These are phyloP conservation scores for Pelargonium exstipulatum DNA, from an alignment of 441 rosid species.

Conservation along the genomic window DNA sequence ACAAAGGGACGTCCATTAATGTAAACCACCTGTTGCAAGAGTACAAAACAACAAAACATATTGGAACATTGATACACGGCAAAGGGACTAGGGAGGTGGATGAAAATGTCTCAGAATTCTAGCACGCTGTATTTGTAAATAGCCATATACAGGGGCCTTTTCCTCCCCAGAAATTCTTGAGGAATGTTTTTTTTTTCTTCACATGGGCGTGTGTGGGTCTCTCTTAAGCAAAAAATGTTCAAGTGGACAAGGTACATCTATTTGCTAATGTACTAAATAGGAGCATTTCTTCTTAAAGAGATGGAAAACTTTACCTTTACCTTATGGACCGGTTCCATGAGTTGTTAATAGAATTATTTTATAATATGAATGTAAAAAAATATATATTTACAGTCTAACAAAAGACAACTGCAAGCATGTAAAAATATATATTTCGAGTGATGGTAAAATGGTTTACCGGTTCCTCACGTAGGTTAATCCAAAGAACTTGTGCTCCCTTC, in stretches of 20 bases:
- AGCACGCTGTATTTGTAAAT: neutral
- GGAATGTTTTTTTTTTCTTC: neutral
- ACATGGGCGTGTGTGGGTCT: neutral
- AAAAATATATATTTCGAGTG: neutral
- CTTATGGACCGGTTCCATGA: too few relatives aligned
- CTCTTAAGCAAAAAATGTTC: neutral
- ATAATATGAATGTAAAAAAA: too few relatives aligned
- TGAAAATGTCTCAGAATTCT: neutral
- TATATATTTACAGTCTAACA: neutral
- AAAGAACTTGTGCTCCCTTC: constrained; percentile 55
- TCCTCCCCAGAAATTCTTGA: neutral
- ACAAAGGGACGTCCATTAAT: constrained; percentile 96
- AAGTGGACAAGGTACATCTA: neutral
- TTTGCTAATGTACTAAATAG: too few relatives aligned
- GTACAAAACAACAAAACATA: constrained; percentile 3
- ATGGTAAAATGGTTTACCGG: constrained; percentile 46
- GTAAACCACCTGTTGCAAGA: constrained; percentile 70
- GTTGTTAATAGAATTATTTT: too few relatives aligned
- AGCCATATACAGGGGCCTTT: neutral
- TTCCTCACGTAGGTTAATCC: constrained; percentile 97
- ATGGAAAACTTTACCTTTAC: too few relatives aligned
- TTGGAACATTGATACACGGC: constrained; percentile 11
- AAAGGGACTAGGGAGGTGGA: neutral
- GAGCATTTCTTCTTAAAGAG: too few relatives aligned
- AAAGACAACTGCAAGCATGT: neutral